Evolutionary conservation across 345 rosid genomes (phyloP).

Genomic region (Mallotus nudiflorus): DNA sequence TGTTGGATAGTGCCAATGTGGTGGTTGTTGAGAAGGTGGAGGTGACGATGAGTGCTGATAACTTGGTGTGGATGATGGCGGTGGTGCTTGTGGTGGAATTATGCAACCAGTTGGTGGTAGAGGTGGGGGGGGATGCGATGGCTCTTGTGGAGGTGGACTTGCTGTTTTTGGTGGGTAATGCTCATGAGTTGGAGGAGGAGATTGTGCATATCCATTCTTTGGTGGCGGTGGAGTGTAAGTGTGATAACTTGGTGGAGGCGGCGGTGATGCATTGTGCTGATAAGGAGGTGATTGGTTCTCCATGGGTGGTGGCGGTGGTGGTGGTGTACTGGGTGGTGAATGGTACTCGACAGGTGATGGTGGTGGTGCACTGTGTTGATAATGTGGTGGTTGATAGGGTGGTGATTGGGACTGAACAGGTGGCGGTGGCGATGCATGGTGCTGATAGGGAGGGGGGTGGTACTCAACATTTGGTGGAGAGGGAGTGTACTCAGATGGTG

Average conservation of each 20-base stretch:
- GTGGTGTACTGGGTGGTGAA: constrained; percentile 10
- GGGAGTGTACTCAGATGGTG: constrained; percentile 12
- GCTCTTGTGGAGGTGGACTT: constrained; percentile 18
- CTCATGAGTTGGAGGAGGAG: constrained; percentile 22
- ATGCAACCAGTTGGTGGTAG: constrained; percentile 10
- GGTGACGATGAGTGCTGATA: constrained; percentile 21
- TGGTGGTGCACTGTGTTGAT: constrained; percentile 28
- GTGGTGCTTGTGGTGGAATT: constrained; percentile 15
- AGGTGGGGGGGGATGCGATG: constrained; percentile 13
- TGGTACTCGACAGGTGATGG: constrained; percentile 10
- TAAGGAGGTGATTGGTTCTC: constrained; percentile 21
- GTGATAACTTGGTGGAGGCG: constrained; percentile 25
- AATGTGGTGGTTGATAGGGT: constrained; percentile 15
- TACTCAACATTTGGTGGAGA: constrained; percentile 4
- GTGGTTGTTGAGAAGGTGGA: constrained; percentile 26
- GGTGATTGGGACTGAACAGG: constrained; percentile 16
- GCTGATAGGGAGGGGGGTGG: constrained; percentile 20
- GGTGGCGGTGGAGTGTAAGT: constrained; percentile 15
- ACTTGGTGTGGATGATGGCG: constrained; percentile 22
- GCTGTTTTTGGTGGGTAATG: constrained; percentile 1
- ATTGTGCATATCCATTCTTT: constrained; percentile 4
- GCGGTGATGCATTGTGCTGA: constrained; percentile 6
- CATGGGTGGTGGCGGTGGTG: constrained; percentile 14
- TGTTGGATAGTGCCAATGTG: constrained; percentile 23
- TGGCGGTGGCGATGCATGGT: constrained; percentile 26